A percentile compares a stretch with the other conserved stretches of the same genome.
Conservation (phyloP, 1,284 basidiomycete genomes). For the Volvariella volvacea region DNA sequence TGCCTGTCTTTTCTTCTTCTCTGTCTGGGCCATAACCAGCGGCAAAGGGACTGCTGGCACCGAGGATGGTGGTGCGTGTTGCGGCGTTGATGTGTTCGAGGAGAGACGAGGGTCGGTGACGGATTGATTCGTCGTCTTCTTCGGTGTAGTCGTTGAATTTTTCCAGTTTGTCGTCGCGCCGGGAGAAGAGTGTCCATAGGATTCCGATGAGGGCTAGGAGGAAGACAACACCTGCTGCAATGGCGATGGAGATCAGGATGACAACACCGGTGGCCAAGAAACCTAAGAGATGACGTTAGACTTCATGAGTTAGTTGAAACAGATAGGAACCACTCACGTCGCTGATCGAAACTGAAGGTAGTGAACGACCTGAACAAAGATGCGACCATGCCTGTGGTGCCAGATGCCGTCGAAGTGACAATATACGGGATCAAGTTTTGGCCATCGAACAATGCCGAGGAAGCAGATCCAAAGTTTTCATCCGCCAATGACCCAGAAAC, state of each 20-base stretch:
- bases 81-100: conserved; percentile 87
- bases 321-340: conserved; percentile 42
- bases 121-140: conserved; percentile 67
- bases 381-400: conserved; percentile 67
- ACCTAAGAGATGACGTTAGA: conserved; percentile 35
- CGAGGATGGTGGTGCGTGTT: conserved; percentile 71
- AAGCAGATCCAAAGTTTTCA: conserved; percentile 69
- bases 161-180: conserved; percentile 61
- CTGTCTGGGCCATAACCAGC: conserved; percentile 39
- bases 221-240: conserved; percentile 92
- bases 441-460: conserved; percentile 87
- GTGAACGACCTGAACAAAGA: conserved; percentile 79
- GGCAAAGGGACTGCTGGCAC: conserved; percentile 43
- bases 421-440: conserved; percentile 81
- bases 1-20: conserved; percentile 36
- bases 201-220: conserved; percentile 84
- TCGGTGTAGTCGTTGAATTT: conserved; percentile 58
- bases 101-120: conserved; percentile 72
- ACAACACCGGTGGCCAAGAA: conserved; percentile 90
- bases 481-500: conserved; percentile 79
- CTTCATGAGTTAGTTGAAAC: conserved; percentile 6
- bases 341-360: conserved; percentile 68
- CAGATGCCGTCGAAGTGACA: conserved; percentile 59
- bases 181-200: conserved; percentile 81
- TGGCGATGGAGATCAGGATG: conserved; percentile 95